Evolutionary conservation across 2,329 filamentous ascomycete species (phyloP), one percentile per base, ranked within the genome.

Genomic region (Fusarium fracticaudum): DNA sequence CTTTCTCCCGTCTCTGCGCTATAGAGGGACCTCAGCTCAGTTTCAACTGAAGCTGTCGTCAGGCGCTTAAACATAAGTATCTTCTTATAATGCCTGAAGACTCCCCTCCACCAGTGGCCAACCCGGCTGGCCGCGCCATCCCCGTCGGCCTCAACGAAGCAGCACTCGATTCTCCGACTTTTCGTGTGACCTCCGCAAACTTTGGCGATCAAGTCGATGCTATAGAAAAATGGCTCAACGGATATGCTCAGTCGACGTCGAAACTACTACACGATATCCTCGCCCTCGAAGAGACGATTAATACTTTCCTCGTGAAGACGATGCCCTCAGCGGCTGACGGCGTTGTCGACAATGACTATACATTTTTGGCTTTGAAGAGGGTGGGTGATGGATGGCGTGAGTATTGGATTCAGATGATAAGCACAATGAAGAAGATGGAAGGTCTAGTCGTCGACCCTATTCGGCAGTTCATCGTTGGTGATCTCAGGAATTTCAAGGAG

Each of bases 331-430:
- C 95, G 64, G 94, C 93, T 68, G 95, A 98, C 82, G 92, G 93
- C 61, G 89, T 96, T 60, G 87, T 99, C 79, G 96, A 99, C 81
- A 95, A 97, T 84, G 96, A 99, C 84, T 98, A 98, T 82, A 96
- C 95, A 0, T 87, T 97, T 54, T 87, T 98, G 70, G 95, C 95
- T 22, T 89, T 98, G 82, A 94, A 93, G 82, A 90, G 93, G 64
- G 93, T 95, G 80, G 93, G 92, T 24, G 96, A 99, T 75, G 94
- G 94, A 10, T 92, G 94, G 62, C 91, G 92, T 77, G 95, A 98
- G 80, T 95, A 94, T 86, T 98, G 95, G 95, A 89, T 89, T 73
- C 91, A 92, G 73, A 88, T 95, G 31, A 84, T 98, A 64, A 87
- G 87, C 66, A 90, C 91, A 41, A 90, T 95, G 78, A 95, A 93